A percentile compares a stretch with the other conserved stretches of the same genome.
phyloP scores from a whole-genome alignment of 768 basidiomycete genomes.

The Leucocoprinus birnbaumii region DNA sequence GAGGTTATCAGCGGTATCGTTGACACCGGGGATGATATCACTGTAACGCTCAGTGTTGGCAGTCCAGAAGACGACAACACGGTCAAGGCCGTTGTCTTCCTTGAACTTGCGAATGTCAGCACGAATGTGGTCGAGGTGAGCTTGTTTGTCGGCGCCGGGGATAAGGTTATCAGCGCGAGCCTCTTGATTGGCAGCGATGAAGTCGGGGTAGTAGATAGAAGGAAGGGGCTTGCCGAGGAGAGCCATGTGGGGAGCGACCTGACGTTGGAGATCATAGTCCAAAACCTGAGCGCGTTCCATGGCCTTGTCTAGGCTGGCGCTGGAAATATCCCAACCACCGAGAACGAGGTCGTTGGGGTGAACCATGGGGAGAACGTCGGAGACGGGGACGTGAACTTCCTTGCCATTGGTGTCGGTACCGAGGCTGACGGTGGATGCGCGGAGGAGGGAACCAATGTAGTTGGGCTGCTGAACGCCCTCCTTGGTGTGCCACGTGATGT shows the following conservation, averaged over 20 bases:
- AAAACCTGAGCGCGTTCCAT: constrained; percentile 93
- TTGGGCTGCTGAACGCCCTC: constrained; percentile 89
- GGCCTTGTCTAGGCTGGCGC: constrained; percentile 79
- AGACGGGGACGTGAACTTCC: constrained; percentile 90
- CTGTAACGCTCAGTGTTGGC: constrained; percentile 98
- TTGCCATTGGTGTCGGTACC: constrained; percentile 81
- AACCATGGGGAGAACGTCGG: constrained; percentile 93
- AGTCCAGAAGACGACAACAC: constrained; percentile 95
- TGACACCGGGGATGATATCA: constrained; percentile 90
- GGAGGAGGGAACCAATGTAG: constrained; percentile 95
- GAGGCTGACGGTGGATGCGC: constrained; percentile 92
- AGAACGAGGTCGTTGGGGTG: constrained; percentile 98
- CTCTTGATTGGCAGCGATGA: constrained; percentile 97
- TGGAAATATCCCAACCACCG: constrained; percentile 98
- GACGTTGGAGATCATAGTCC: constrained; percentile 95
- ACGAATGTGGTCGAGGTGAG: constrained; percentile 88
- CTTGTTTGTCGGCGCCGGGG: constrained; percentile 82
- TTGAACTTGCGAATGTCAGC: constrained; percentile 96
- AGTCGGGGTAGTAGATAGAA: constrained; percentile 95
- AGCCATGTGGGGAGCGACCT: constrained; percentile 85
- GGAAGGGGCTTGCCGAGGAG: constrained; percentile 81
- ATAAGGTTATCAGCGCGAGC: constrained; percentile 93
- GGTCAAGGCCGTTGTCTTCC: constrained; percentile 74
- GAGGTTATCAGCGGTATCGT: constrained; percentile 89
- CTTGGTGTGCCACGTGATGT: constrained; percentile 95